Evolutionary conservation across 805 yeast species (phyloP).

Genomic region (Torulaspora indica): DNA sequence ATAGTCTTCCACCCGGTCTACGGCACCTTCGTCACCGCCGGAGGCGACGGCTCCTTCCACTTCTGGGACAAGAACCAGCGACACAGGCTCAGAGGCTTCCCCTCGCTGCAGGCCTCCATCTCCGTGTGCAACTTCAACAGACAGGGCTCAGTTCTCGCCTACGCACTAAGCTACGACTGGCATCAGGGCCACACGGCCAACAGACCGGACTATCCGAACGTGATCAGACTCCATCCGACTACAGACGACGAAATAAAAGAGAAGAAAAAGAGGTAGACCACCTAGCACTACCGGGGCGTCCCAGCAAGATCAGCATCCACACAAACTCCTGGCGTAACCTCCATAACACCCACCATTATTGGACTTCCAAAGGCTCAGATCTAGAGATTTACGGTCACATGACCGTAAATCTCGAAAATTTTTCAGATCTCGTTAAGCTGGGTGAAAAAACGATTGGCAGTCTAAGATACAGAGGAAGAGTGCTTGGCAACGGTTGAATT

Average conservation of each 20-base stretch:
- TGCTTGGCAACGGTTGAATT: background rate
- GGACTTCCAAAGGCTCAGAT: no score
- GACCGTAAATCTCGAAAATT: slow-evolving; percentile 10
- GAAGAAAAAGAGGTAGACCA: slow-evolving; percentile 35
- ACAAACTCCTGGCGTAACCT: slow-evolving; percentile 1
- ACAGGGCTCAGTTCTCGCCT: slow-evolving; percentile 79
- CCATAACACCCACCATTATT: no score
- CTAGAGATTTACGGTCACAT: background rate
- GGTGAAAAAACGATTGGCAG: background rate
- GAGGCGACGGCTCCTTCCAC: slow-evolving; percentile 88
- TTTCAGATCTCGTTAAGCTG: slow-evolving; percentile 13
- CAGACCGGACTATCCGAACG: slow-evolving; percentile 67
- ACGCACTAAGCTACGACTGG: slow-evolving; percentile 95
- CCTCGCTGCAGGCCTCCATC: slow-evolving; percentile 61
- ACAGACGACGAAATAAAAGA: slow-evolving; percentile 79
- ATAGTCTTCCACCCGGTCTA: slow-evolving; percentile 82
- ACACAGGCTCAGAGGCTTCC: slow-evolving; percentile 78
- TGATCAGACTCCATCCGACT: slow-evolving; percentile 76
- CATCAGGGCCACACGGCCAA: slow-evolving; percentile 80
- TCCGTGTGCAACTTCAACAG: slow-evolving; percentile 77
- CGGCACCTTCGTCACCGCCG: slow-evolving; percentile 92
- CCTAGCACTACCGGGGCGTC: background rate
- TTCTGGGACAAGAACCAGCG: slow-evolving; percentile 95
- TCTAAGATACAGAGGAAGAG: background rate
- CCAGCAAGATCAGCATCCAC: background rate